These are phyloP conservation scores for Diaporthe humulicola DNA, from an alignment of 2,329 filamentous ascomycete genomes.

Conservation along the genomic window DNA sequence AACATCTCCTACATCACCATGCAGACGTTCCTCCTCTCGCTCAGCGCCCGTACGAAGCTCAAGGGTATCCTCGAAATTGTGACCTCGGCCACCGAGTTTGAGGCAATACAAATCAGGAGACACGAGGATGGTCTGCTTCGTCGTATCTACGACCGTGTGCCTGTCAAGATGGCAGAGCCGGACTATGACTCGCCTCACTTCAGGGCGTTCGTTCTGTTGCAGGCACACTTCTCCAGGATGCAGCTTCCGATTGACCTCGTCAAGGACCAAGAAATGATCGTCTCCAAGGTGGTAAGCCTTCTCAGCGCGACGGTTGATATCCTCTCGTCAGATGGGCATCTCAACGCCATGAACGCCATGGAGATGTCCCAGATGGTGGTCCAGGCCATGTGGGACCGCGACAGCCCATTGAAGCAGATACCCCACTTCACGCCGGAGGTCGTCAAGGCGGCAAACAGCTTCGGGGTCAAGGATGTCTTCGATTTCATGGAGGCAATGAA, in stretches of 20 bases:
- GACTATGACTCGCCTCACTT: constrained; percentile 96
- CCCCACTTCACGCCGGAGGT: constrained; percentile 90
- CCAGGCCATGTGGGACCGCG: constrained; percentile 98
- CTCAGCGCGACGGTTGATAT: constrained; percentile 95
- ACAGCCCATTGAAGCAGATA: constrained; percentile 97
- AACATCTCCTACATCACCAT: constrained; percentile 99
- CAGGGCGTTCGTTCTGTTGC: constrained; percentile 96
- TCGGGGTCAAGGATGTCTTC: constrained; percentile 92
- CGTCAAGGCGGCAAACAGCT: constrained; percentile 85
- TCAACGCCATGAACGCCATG: constrained; percentile 99
- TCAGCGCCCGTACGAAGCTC: constrained; percentile 90
- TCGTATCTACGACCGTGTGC: constrained; percentile 93
- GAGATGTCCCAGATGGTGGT: constrained; percentile 99
- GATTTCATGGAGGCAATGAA: constrained; percentile 99
- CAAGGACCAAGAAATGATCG: constrained; percentile 92
- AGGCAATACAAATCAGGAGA: constrained; percentile 91
- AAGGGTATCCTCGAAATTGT: constrained; percentile 98
- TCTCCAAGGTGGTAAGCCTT: constrained; percentile 87
- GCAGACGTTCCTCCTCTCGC: constrained; percentile 96
- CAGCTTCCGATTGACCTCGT: constrained; percentile 94
- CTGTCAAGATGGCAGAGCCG: constrained; percentile 92
- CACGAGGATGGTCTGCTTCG: constrained; percentile 91
- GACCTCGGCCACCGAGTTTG: constrained; percentile 96
- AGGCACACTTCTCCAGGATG: constrained; percentile 98
- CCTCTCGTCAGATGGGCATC: constrained; percentile 92